Conservation (phyloP, 176 grass and related monocot genomes). For the Poa annua region DNA sequence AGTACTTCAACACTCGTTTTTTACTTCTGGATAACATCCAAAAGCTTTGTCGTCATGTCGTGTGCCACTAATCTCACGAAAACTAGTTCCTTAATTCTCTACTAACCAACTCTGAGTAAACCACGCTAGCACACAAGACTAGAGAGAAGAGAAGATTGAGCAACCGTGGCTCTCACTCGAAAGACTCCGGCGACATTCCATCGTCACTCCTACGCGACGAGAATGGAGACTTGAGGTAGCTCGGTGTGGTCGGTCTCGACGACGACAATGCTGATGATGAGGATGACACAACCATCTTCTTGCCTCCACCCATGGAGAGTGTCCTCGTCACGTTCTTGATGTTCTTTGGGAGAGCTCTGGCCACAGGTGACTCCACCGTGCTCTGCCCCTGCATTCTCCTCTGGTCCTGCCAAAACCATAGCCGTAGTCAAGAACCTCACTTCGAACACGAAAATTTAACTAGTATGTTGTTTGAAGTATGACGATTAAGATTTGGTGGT, state of each 20-base stretch:
- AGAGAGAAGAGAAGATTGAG: too few relatives aligned
- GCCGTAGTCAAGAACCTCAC: neutral
- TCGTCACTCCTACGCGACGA: conserved; percentile 33
- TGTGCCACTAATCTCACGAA: too few relatives aligned
- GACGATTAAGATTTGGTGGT: neutral
- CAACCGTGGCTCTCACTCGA: neutral
- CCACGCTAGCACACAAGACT: too few relatives aligned
- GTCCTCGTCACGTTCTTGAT: conserved; percentile 57
- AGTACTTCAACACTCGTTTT: too few relatives aligned
- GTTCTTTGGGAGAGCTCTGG: conserved; percentile 36
- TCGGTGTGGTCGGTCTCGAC: conserved; percentile 46
- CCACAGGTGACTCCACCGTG: conserved; percentile 40
- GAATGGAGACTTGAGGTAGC: conserved; percentile 48
- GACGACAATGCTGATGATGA: neutral
- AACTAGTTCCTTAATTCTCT: too few relatives aligned
- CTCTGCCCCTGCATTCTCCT: conserved; percentile 35
- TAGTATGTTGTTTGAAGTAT: too few relatives aligned
- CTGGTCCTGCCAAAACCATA: conserved; percentile 33
- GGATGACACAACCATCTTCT: neutral
- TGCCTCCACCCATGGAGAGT: conserved; percentile 40
- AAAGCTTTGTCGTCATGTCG: too few relatives aligned
- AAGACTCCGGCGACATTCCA: conserved; percentile 30
- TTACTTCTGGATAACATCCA: too few relatives aligned
- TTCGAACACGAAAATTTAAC: neutral
- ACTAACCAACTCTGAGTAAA: too few relatives aligned